Evolutionary conservation across 257 asterid genomes (phyloP).

Genomic region (Coffea canephora): DNA sequence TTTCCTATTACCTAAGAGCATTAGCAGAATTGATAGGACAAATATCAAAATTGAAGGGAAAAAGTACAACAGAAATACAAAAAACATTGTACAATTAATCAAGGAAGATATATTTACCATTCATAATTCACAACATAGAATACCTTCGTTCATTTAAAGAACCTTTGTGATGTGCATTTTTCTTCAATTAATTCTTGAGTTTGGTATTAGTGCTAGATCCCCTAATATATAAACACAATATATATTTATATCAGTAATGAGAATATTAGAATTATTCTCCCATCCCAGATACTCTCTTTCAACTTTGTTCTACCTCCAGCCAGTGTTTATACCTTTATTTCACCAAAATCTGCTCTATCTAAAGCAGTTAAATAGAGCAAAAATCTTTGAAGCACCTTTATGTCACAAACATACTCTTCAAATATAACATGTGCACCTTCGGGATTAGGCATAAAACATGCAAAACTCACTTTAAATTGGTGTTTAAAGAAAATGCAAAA

Average conservation of each 20-base stretch:
- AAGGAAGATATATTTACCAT: background rate
- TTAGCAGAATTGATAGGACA: background rate
- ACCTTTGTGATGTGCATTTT: background rate
- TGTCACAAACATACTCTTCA: background rate
- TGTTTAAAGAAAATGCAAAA: background rate
- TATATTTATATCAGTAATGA: background rate
- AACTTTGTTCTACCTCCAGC: background rate
- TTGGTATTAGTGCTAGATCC: background rate
- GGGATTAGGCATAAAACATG: background rate
- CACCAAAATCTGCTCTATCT: background rate
- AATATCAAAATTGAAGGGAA: background rate
- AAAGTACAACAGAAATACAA: background rate
- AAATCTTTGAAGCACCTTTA: too few species aligned
- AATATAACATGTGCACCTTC: background rate
- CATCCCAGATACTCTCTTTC: background rate
- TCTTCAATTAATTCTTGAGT: background rate
- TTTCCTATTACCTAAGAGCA: background rate
- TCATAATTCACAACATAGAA: background rate
- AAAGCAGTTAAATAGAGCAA: background rate
- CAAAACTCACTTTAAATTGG: too few species aligned
- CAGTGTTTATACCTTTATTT: background rate
- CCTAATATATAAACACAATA: background rate
- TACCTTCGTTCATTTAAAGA: background rate
- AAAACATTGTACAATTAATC: too few species aligned
- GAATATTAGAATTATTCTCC: background rate